A percentile compares a stretch with the other conserved stretches of the same genome.
Conservation (phyloP, 352 stramenopile genomes). For the Aphanomyces cochlioides region DNA sequence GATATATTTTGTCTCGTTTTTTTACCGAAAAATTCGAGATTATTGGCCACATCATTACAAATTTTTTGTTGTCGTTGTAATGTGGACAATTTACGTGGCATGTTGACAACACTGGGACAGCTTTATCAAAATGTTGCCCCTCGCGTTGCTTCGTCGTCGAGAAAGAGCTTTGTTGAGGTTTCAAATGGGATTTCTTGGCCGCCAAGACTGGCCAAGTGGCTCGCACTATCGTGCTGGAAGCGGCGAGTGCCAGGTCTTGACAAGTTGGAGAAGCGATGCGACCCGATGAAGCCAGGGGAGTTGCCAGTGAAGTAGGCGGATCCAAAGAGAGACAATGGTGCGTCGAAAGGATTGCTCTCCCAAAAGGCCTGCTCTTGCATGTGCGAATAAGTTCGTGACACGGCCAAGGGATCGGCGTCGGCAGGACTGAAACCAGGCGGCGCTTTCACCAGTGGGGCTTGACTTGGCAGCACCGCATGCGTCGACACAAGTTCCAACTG, state of each 20-base stretch:
- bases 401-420: conserved; percentile 15
- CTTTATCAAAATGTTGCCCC: too few species aligned
- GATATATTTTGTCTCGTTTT: background rate
- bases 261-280: background rate
- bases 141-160: background rate
- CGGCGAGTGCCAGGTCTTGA: background rate
- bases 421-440: conserved; percentile 15
- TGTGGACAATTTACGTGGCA: too few species aligned
- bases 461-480: background rate
- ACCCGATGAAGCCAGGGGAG: conserved; percentile 12
- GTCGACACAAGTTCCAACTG: background rate
- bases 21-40: background rate
- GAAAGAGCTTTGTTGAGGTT: background rate
- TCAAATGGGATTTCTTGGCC: conserved; percentile 7
- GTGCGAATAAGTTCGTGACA: conserved; percentile 18
- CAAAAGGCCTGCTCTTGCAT: background rate
- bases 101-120: too few species aligned
- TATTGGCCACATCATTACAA: background rate
- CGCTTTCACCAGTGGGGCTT: background rate
- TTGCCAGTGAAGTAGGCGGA: conserved; percentile 23
- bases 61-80: background rate
- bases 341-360: conserved; percentile 5
- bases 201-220: background rate
- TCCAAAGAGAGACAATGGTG: conserved; percentile 10
- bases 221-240: background rate